Percentiles rank a stretch among this genome's conserved stretches.
These are phyloP conservation scores for Meripilus lineatus DNA, from an alignment of 1,284 basidiomycete genomes.

Conservation along the genomic window DNA sequence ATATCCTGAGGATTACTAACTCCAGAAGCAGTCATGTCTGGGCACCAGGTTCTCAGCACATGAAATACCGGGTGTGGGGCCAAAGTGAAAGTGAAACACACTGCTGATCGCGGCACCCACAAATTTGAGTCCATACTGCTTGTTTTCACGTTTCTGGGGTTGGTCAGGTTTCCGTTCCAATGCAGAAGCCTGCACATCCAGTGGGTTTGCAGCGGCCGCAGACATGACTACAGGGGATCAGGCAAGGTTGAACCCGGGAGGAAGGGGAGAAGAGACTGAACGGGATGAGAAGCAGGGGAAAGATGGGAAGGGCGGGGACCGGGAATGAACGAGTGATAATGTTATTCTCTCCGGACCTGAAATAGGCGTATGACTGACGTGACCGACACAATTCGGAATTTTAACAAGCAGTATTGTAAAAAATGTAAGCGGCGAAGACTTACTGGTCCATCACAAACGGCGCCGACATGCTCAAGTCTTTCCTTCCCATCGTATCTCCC, in stretches of 20 bases:
- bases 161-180: slow-evolving; percentile 7
- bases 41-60: no score
- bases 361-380: no score
- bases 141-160: slow-evolving; percentile 9
- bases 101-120: slow-evolving; percentile 28
- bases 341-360: no score
- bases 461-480: no score
- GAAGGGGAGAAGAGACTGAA: background rate
- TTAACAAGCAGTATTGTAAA: no score
- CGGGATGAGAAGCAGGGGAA: background rate
- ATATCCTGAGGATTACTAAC: slow-evolving; percentile 35
- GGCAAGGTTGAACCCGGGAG: background rate
- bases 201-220: slow-evolving; percentile 6
- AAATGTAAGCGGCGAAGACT: no score
- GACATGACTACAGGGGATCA: slow-evolving; percentile 9
- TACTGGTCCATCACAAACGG: no score
- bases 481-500: no score
- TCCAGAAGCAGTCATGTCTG: slow-evolving; percentile 34
- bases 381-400: no score
- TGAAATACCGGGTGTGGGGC: no score
- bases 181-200: slow-evolving; percentile 16
- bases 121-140: slow-evolving; percentile 28
- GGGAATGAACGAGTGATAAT: no score
- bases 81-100: slow-evolving; percentile 11
- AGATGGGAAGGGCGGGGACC: no score